Percentiles rank a stretch among this genome's conserved stretches.
These are phyloP conservation scores for Aureobasidium sp. DNA, from an alignment of 2,329 filamentous ascomycete species.

Conservation along the genomic window DNA sequence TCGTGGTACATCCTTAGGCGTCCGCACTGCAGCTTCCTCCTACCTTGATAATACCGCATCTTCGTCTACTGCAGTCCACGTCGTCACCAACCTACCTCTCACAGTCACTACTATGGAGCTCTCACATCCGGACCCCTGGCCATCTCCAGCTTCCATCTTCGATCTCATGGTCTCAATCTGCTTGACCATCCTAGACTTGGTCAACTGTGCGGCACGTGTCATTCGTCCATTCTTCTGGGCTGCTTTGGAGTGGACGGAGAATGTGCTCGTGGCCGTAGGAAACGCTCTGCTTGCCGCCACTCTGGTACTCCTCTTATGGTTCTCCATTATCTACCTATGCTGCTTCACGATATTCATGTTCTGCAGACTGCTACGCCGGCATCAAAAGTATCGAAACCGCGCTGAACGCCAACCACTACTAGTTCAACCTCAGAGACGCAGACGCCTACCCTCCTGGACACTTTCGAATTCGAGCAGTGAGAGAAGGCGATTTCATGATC, in stretches of 20 bases:
- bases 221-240: background rate
- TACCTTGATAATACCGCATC: background rate
- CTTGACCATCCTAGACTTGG: background rate
- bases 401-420: background rate
- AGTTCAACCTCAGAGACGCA: background rate
- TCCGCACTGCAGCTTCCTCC: background rate
- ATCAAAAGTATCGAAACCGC: background rate
- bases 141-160: background rate
- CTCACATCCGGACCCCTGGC: background rate
- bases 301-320: slow-evolving; percentile 1
- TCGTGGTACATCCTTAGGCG: background rate
- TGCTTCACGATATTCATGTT: background rate
- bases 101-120: background rate
- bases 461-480: background rate
- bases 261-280: background rate
- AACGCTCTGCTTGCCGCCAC: background rate
- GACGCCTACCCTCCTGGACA: slow-evolving; percentile 5
- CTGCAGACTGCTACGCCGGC: background rate
- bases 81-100: background rate
- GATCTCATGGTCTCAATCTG: background rate
- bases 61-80: background rate
- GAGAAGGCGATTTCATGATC: background rate
- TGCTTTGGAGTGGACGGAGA: background rate
- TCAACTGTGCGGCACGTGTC: background rate
- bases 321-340: slow-evolving; percentile 1